phyloP scores from a whole-genome alignment of 2,329 filamentous ascomycete species.

The Fusarium nematophilum region DNA sequence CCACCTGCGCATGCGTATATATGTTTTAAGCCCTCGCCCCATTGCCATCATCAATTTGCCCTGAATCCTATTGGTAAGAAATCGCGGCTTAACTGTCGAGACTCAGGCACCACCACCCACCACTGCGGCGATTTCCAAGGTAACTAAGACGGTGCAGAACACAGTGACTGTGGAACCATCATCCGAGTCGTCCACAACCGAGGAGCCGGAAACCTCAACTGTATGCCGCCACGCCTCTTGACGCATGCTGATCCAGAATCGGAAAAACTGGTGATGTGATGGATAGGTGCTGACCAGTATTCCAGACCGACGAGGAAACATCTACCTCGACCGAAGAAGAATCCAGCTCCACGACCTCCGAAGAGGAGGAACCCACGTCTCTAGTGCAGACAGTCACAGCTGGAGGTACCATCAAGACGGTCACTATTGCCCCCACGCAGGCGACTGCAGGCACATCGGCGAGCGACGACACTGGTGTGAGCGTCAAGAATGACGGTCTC shows the following conservation, averaged over 20 bases:
- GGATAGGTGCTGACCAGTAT: constrained; percentile 29
- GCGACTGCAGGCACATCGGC: constrained; percentile 32
- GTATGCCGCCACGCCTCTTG: constrained; percentile 52
- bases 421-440: constrained; percentile 62
- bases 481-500: constrained; percentile 45
- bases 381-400: constrained; percentile 65
- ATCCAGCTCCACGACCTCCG: constrained; percentile 38
- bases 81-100: constrained; percentile 44
- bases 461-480: constrained; percentile 31
- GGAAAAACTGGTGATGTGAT: constrained; percentile 39
- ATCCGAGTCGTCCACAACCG: constrained; percentile 38
- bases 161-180: constrained; percentile 42
- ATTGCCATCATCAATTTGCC: constrained; percentile 14
- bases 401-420: constrained; percentile 64
- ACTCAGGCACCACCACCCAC: constrained; percentile 45
- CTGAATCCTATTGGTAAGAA: constrained; percentile 40
- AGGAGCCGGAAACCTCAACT: constrained; percentile 47
- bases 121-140: constrained; percentile 45
- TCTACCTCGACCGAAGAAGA: constrained; percentile 33
- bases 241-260: constrained; percentile 23
- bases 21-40: constrained; percentile 17
- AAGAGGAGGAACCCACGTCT: constrained; percentile 37
- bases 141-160: constrained; percentile 52
- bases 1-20: constrained; percentile 16
- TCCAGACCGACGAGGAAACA: constrained; percentile 28